phyloP scores from a whole-genome alignment of 306 rosid genomes.

The Vigna mungo region DNA sequence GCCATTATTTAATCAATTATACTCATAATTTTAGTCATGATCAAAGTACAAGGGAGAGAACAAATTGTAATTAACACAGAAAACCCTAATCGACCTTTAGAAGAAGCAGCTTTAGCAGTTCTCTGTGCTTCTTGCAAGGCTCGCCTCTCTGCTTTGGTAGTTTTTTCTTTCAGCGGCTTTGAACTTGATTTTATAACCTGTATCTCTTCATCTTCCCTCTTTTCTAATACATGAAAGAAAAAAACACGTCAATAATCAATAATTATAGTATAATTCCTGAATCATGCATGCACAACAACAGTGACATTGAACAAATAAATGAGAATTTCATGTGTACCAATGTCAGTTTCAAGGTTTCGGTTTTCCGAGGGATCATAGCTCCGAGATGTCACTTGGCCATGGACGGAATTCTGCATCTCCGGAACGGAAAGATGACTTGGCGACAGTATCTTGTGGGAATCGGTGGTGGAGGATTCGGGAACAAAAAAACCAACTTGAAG shows the following conservation, averaged over 20 bases:
- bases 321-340: not conserved
- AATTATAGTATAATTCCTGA: not conserved
- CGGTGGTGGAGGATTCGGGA: slow-evolving; percentile 50
- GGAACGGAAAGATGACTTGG: slow-evolving; percentile 67
- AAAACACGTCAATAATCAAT: slow-evolving; percentile 13
- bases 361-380: slow-evolving; percentile 65
- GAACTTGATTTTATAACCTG: slow-evolving; percentile 48
- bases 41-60: not conserved
- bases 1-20: slow-evolving; percentile 1
- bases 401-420: slow-evolving; percentile 55
- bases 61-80: not conserved
- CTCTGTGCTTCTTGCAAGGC: slow-evolving; percentile 92
- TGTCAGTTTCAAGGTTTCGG: slow-evolving; percentile 44
- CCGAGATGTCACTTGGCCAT: slow-evolving; percentile 49
- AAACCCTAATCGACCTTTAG: slow-evolving; percentile 61
- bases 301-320: not conserved
- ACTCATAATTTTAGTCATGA: not conserved
- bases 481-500: slow-evolving; percentile 80
- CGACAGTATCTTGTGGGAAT: slow-evolving; percentile 59
- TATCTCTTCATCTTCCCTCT: slow-evolving; percentile 48
- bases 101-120: slow-evolving; percentile 75
- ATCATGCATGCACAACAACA: not conserved
- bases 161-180: slow-evolving; percentile 62
- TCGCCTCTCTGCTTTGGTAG: slow-evolving; percentile 85
- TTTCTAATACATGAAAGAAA: slow-evolving; percentile 49